Conservation (phyloP, 192 early-diverging fungal genomes). For the Entophlyctis luteolus region DNA sequence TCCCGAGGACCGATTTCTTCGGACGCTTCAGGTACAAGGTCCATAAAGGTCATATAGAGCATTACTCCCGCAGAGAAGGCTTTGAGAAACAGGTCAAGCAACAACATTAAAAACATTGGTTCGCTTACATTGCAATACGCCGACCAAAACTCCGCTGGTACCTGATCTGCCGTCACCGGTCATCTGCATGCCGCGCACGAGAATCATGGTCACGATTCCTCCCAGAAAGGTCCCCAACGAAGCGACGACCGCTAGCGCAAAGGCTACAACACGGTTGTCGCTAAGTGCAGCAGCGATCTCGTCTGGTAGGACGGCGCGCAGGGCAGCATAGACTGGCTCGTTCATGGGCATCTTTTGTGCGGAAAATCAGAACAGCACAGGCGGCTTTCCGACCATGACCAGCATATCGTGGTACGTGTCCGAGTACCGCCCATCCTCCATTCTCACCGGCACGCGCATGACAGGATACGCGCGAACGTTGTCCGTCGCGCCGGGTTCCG, state of each 20-base stretch:
- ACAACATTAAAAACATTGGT: background rate
- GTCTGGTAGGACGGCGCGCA: background rate
- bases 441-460: background rate
- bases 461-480: background rate
- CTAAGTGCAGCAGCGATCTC: background rate
- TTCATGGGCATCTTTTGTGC: background rate
- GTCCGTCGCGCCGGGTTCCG: background rate
- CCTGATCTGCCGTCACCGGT: slow-evolving; percentile 32
- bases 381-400: slow-evolving; percentile 18
- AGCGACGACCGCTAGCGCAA: slow-evolving; percentile 43
- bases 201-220: slow-evolving; percentile 22
- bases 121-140: slow-evolving; percentile 35
- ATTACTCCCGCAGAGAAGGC: slow-evolving; percentile 22
- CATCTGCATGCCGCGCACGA: slow-evolving; percentile 20
- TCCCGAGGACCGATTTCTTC: slow-evolving; percentile 37
- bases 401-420: slow-evolving; percentile 5
- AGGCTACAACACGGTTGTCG: slow-evolving; percentile 37
- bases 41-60: slow-evolving; percentile 55
- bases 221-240: slow-evolving; percentile 46
- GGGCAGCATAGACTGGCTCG: background rate
- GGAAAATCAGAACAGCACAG: background rate
- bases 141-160: slow-evolving; percentile 41
- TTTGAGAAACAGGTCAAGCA: background rate
- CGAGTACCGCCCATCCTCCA: background rate
- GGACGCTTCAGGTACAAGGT: slow-evolving; percentile 46